Evolutionary conservation across 1,139 yeast species (phyloP).

Genomic region (Suhomyces taliae): DNA sequence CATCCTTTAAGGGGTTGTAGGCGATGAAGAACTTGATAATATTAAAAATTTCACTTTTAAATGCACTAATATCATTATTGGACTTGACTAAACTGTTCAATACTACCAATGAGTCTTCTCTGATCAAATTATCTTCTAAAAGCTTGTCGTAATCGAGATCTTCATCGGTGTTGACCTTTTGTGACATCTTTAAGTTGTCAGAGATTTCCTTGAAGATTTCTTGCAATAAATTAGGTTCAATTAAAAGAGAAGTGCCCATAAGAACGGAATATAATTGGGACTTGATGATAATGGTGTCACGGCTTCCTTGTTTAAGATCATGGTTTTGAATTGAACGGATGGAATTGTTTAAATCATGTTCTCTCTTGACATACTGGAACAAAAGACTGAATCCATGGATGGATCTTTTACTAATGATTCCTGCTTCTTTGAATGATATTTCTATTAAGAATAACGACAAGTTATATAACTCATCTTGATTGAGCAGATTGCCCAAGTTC

Average conservation of each 20-base stretch:
- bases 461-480: constrained; percentile 37
- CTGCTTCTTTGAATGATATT: constrained; percentile 43
- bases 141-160: constrained; percentile 46
- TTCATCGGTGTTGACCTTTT: constrained; percentile 40
- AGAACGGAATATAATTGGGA: constrained; percentile 15
- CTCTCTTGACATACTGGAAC: constrained; percentile 30
- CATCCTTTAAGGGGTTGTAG: constrained; percentile 57
- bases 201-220: constrained; percentile 11
- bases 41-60: constrained; percentile 25
- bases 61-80: constrained; percentile 9
- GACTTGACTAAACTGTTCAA: constrained; percentile 32
- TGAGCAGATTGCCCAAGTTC: constrained; percentile 52
- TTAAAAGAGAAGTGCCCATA: constrained; percentile 7
- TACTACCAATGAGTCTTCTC: constrained; percentile 49
- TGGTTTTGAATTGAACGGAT: constrained; percentile 9
- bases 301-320: constrained; percentile 5
- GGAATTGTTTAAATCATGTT: constrained; percentile 12
- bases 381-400: constrained; percentile 56
- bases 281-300: constrained; percentile 8
- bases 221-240: constrained; percentile 10
- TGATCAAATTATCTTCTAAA: constrained; percentile 35
- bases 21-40: constrained; percentile 42
- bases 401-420: constrained; percentile 54
- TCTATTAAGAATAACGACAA: constrained; percentile 39
- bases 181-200: constrained; percentile 27